These are phyloP conservation scores for Sclerotinia subarctica DNA, from an alignment of 2,329 filamentous ascomycete species.

Conservation along the genomic window DNA sequence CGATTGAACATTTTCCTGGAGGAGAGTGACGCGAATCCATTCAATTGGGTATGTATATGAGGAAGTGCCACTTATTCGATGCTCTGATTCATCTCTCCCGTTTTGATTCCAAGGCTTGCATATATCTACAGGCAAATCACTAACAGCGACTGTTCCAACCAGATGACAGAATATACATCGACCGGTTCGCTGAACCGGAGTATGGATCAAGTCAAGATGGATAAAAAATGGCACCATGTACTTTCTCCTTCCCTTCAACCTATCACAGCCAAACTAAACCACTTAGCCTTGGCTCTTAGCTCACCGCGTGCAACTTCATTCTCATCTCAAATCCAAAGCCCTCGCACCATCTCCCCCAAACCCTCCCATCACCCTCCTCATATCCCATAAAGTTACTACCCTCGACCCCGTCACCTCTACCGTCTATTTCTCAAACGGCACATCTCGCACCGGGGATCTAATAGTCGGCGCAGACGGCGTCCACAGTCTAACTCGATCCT, in stretches of 20 bases:
- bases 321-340: slow-evolving; percentile 48
- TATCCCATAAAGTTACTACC: slow-evolving; percentile 44
- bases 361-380: slow-evolving; percentile 42
- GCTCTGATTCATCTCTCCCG: no score
- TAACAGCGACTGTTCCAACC: not conserved
- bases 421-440: slow-evolving; percentile 47
- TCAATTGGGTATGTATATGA: not conserved
- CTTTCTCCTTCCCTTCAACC: not conserved
- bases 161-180: slow-evolving; percentile 37
- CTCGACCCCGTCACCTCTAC: slow-evolving; percentile 44
- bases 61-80: not conserved
- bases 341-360: slow-evolving; percentile 40
- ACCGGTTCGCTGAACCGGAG: not conserved
- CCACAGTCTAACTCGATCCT: not conserved
- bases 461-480: slow-evolving; percentile 16
- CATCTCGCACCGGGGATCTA: slow-evolving; percentile 20
- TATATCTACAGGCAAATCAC: not conserved
- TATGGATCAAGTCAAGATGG: slow-evolving; percentile 35
- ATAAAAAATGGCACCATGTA: slow-evolving; percentile 48
- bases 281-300: slow-evolving; percentile 49
- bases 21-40: slow-evolving; percentile 39
- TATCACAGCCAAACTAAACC: not conserved
- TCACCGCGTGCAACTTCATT: slow-evolving; percentile 53
- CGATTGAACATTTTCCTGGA: slow-evolving; percentile 45
- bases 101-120: not conserved